Base-by-base conservation (phyloP, 2,329 filamentous ascomycete species). In the Dactylellina sp. region DNA sequence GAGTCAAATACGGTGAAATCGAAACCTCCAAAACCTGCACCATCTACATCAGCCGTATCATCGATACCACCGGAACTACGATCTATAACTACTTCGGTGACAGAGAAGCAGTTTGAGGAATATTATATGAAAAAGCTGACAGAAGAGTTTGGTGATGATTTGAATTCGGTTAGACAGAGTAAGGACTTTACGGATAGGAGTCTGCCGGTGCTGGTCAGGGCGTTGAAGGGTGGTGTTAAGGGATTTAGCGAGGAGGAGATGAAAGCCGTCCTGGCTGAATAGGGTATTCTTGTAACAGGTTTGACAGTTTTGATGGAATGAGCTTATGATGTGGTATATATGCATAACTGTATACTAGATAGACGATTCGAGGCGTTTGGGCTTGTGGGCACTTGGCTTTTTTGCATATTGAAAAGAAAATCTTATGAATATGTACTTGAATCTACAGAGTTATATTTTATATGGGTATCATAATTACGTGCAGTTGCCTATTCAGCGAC, bases 71-170 rank as follows among this genome's bases (percentile, higher is more conserved):
- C 57, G 1, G 61, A 68, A 25, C 52, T 70, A 11, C 56, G 53
- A 7, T 57, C 56, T 2, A 46, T 68, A 24, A 59, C 25, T 0
- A 61, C 61, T 5, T 60, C 55, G 6, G 49, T 46, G 28, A 70
- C 63, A 2, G 71, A 75, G 49, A 68, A 68, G 28, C 40, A 75
- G 40, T 68, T 70, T 12, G 71, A 75, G 32, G 64, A 75, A 57
- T 70, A 75, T 42, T 68, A 75, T 24, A 57, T 70, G 71, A 75
- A 75, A 25, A 70, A 70, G 50, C 47, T 66, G 57, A 76, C 59
- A 28, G 66, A 72, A 18, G 84, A 86, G 76, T 84, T 86, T 59
- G 84, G 83, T 4, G 83, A 86, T 60, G 85, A 87, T 77, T 81
- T 87, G 12, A 84, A 86, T 75, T 83, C 83, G 76, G 80, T 86